Evolutionary conservation across 345 rosid species (phyloP).

Genomic region (Kandelia obovata): DNA sequence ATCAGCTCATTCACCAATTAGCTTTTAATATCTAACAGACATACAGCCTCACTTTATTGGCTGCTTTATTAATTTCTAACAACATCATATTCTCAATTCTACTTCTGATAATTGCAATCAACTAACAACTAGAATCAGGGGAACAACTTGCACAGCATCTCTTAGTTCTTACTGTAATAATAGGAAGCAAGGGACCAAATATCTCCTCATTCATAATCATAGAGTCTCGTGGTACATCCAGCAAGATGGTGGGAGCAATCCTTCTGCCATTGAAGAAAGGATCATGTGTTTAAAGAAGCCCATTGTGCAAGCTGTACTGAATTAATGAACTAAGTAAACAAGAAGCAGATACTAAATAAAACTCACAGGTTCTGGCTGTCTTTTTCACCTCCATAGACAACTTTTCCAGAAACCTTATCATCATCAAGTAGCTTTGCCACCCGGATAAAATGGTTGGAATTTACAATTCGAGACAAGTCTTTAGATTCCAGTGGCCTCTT

Average conservation of each 20-base stretch:
- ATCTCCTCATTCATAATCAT: conserved; percentile 86
- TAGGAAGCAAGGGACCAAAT: conserved; percentile 95
- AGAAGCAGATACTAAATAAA: conserved; percentile 1
- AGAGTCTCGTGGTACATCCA: conserved; percentile 77
- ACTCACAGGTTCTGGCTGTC: conserved; percentile 71
- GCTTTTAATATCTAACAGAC: too few species aligned
- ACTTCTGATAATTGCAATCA: neutral
- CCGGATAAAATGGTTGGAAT: conserved; percentile 73
- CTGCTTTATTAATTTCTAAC: too few species aligned
- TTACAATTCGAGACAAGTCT: conserved; percentile 81
- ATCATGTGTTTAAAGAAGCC: neutral
- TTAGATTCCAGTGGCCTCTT: conserved; percentile 70
- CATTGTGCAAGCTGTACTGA: neutral
- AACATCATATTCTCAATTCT: too few species aligned
- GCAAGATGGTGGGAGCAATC: conserved; percentile 83
- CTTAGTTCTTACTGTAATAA: conserved; percentile 48
- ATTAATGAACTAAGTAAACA: conserved; percentile 1
- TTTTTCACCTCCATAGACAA: conserved; percentile 75
- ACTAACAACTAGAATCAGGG: neutral
- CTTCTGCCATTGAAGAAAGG: conserved; percentile 40
- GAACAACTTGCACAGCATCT: neutral
- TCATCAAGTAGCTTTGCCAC: conserved; percentile 75
- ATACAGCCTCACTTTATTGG: too few species aligned
- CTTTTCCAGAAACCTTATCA: conserved; percentile 71
- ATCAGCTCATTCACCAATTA: too few species aligned